These are phyloP conservation scores for Cordyceps farinosa DNA, from an alignment of 2,329 filamentous ascomycete species.

Conservation along the genomic window DNA sequence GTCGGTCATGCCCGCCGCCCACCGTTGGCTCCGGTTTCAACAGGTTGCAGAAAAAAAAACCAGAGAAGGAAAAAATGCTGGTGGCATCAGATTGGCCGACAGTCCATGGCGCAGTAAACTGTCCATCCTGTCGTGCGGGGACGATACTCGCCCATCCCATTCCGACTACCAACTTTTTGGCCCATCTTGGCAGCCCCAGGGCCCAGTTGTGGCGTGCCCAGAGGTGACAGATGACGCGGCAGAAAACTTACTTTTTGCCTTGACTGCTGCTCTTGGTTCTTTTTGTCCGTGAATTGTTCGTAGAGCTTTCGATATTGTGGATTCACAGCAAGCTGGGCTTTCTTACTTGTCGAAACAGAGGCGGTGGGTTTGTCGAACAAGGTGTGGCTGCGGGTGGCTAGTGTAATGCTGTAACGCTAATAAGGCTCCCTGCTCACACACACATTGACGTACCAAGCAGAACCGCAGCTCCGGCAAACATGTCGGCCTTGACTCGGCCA, in stretches of 20 bases:
- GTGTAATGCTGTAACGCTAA: too few species aligned
- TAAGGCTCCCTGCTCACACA: too few species aligned
- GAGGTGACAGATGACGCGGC: slow-evolving; percentile 11
- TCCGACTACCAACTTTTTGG: not conserved
- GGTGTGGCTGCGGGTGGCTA: too few species aligned
- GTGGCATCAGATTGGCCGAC: not conserved
- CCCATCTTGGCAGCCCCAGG: slow-evolving; percentile 6
- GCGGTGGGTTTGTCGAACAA: too few species aligned
- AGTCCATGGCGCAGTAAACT: not conserved
- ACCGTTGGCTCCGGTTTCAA: not conserved
- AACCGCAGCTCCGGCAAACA: too few species aligned
- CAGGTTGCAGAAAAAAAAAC: not conserved
- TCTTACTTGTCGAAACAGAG: too few species aligned
- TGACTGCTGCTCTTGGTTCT: not conserved
- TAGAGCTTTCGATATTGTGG: too few species aligned
- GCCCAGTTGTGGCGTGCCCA: slow-evolving; percentile 6
- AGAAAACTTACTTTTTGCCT: not conserved
- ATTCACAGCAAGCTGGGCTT: too few species aligned
- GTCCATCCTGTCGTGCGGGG: not conserved
- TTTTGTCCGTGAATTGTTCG: not conserved
- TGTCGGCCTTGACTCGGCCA: too few species aligned
- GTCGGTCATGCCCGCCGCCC: not conserved
- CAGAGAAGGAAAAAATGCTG: not conserved
- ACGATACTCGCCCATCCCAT: not conserved
- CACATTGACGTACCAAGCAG: too few species aligned